Base-by-base conservation (phyloP, 352 stramenopile species). In the Globisporangium carolinianum region DNA sequence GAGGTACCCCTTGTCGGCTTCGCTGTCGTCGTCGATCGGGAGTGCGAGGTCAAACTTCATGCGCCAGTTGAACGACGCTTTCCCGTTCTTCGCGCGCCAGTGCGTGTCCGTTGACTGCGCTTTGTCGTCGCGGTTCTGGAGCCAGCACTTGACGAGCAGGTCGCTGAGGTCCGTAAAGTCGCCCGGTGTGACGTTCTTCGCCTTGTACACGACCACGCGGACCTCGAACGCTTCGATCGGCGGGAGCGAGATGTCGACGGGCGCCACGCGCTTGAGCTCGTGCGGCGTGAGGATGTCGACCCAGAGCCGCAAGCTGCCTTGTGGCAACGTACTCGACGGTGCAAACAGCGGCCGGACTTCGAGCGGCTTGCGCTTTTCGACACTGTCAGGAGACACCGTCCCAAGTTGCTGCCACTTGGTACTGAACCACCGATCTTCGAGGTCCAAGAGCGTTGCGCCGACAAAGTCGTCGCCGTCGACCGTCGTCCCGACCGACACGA, bases 31-130 rank as follows among this genome's bases (percentile, higher is more conserved):
- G 38, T 93, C 76, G 12, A 87, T 59, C 5, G 87, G 89, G 9
- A 97, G 66, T 37, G 91, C 72, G 6, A 97, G 68, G 50, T 90
- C 71, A 67, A 97, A 97, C 71, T 98, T 97, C 73, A 98, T 91
- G 42, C 93, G 88, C 87, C 91, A 98, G 72, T 98, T 98, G 65
- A 95, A 98, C 36, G 83, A 96, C 14, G 77, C 90, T 68, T 97
- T 96, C 61, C 94, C 94, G 62, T 95, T 95, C 70, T 97, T 97
- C 14, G 80, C 86, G 46, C 94, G 87, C 92, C 91, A 98, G 67
- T 98, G 92, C 38, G 95, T 97, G 64, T 98, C 94, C 3, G 93
- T 98, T 56, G 70, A 76, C 61, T 91, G 80, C 5, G 75, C 75
- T 47, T 82, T 75, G 45, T 89, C 71, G 57, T 94, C 72, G 39